Conservation (phyloP, 768 basidiomycete species). For the Tulasnella sp. region DNA sequence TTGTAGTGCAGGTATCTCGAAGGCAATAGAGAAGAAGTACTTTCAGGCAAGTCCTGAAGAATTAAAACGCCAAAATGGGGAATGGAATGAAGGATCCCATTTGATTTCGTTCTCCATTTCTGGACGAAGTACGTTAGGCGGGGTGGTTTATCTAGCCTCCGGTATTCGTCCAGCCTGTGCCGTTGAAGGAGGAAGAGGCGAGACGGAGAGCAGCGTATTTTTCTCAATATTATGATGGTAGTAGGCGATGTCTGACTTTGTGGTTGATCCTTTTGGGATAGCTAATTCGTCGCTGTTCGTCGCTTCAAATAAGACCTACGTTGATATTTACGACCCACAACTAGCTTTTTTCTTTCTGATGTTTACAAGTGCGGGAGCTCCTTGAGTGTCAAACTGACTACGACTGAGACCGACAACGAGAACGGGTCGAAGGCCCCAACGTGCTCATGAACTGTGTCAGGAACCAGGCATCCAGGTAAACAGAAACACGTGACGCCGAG, state of each 20-base stretch:
- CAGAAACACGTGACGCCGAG: neutral
- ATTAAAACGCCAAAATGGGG: constrained; percentile 29
- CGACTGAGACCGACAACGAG: neutral
- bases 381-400: neutral
- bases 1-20: neutral
- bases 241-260: neutral
- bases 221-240: constrained; percentile 88
- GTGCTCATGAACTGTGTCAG: neutral
- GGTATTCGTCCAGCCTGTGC: constrained; percentile 76
- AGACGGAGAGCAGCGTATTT: constrained; percentile 65
- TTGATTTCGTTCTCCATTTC: constrained; percentile 68
- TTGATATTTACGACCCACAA: constrained; percentile 34
- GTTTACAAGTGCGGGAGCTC: neutral
- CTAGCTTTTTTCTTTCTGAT: neutral
- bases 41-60: neutral
- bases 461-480: neutral
- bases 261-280: neutral
- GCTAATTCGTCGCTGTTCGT: neutral
- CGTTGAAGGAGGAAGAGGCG: constrained; percentile 45
- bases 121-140: constrained; percentile 55
- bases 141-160: constrained; percentile 90
- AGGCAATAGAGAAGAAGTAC: neutral
- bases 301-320: constrained; percentile 48
- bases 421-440: neutral
- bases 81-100: constrained; percentile 28